Evolutionary conservation across 2,329 filamentous ascomycete genomes (phyloP).

Genomic region (Aspergillus sp.): DNA sequence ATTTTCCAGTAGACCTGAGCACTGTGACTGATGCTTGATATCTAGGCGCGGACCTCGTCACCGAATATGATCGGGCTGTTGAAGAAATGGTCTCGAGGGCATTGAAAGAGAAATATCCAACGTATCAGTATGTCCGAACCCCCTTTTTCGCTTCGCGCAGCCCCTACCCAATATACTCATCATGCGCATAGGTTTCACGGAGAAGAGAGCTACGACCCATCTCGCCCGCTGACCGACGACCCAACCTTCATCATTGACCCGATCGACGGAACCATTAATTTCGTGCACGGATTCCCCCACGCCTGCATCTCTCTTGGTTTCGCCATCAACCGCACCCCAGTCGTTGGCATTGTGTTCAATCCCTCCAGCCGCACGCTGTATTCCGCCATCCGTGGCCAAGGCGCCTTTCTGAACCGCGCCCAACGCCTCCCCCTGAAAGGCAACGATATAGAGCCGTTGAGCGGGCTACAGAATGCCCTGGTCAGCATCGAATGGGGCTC

Average conservation of each 20-base stretch:
- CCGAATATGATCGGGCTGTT: conserved; percentile 61
- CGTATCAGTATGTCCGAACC: conserved; percentile 44
- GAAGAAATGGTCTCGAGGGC: conserved; percentile 55
- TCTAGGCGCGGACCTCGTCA: conserved; percentile 59
- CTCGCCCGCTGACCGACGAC: conserved; percentile 47
- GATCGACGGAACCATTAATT: conserved; percentile 65
- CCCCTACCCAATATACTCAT: background rate
- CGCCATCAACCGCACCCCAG: conserved; percentile 48
- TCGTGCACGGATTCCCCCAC: conserved; percentile 60
- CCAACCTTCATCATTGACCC: conserved; percentile 64
- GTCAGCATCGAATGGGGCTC: conserved; percentile 62
- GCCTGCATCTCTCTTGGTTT: conserved; percentile 60
- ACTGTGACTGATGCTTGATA: background rate
- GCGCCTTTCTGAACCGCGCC: conserved; percentile 47
- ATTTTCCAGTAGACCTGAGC: background rate
- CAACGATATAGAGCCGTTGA: conserved; percentile 43
- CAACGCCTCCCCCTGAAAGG: conserved; percentile 47
- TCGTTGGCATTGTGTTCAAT: conserved; percentile 61
- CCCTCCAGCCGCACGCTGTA: conserved; percentile 57
- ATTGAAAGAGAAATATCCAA: conserved; percentile 51
- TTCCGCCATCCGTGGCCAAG: conserved; percentile 54
- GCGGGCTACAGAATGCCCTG: conserved; percentile 50
- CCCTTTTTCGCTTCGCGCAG: background rate
- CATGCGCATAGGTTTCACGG: conserved; percentile 49
- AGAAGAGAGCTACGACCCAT: conserved; percentile 59